Evolutionary conservation across 441 rosid species (phyloP), one percentile per base, ranked within the genome.

Genomic region (Gossypium schwendimanii): DNA sequence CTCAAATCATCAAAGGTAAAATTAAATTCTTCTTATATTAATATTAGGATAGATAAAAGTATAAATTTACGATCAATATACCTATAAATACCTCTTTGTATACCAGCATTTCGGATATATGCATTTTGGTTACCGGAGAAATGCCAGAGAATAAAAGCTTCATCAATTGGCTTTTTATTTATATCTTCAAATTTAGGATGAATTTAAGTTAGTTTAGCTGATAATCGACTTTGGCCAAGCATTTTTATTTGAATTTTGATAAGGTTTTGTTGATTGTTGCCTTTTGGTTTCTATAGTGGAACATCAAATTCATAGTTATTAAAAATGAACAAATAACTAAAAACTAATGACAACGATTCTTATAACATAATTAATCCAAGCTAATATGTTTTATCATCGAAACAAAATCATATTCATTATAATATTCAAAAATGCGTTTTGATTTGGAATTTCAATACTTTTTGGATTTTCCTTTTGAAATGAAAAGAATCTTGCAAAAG

Each of bases 1-100:
- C 88, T 63, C 85, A 78, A 71, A 84, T 94, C 76, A 78, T 21
- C 61, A 71, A 78, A 84, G 96, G 96, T 86, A 45, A 36, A 11
- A 4, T 0, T 1, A 24, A 26, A n/a, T 17, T 26, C 14, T 49
- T 52, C 41, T 12, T 33, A 17, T 63, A 1, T 1, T 18, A 20
- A 21, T 55, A 5, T 21, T 10, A 55, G 28, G 0, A 24, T 17
- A 23, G 14, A 17, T 14, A 23, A 44, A 18, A 15, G 17, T 47
- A 21, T 44, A 9, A 50, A 28, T 50, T 7, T 52, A 53, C 54
- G 45, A 21, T 69, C 11, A 26, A 11, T 73, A 31, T 60, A 14
- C 55, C 47, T 55, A 6, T 53, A 21, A 10, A 24, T 63, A 9
- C 36, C 20, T 21, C n/a, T 31, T 68, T 21, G 20, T n/a, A 44